Conservation (phyloP, 805 yeast genomes). For the Saturnispora sekii region DNA sequence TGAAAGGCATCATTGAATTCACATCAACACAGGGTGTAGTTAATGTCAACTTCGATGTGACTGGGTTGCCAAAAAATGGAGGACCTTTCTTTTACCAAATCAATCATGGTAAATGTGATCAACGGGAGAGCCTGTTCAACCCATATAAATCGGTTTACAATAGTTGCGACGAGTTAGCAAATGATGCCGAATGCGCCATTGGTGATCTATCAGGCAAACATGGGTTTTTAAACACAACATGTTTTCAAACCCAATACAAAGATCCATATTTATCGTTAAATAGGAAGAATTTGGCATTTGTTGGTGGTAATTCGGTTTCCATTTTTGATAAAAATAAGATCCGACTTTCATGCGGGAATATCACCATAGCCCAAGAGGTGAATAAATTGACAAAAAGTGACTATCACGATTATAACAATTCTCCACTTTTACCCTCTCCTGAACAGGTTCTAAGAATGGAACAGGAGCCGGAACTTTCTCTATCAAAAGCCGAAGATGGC, state of each 20-base stretch:
- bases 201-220: constrained; percentile 77
- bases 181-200: constrained; percentile 53
- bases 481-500: too few relatives aligned
- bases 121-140: constrained; percentile 49
- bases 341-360: constrained; percentile 55
- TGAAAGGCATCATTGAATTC: constrained; percentile 48
- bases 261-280: constrained; percentile 61
- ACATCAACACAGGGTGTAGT: constrained; percentile 44
- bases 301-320: constrained; percentile 48
- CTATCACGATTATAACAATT: constrained; percentile 9
- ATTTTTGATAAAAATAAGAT: constrained; percentile 48
- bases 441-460: background rate
- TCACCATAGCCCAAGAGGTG: constrained; percentile 27
- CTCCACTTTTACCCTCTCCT: too few relatives aligned
- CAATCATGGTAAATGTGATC: constrained; percentile 47
- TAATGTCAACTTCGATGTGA: constrained; percentile 58
- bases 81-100: constrained; percentile 67
- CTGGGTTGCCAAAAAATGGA: constrained; percentile 56
- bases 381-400: constrained; percentile 19
- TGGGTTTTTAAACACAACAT: constrained; percentile 61
- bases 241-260: constrained; percentile 51
- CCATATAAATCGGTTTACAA: constrained; percentile 49
- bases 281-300: constrained; percentile 43
- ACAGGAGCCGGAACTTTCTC: background rate
- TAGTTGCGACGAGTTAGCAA: constrained; percentile 37